Percentiles rank a stretch among this genome's conserved stretches.
Evolutionary conservation across 2,329 filamentous ascomycete species (phyloP).

Genomic region (Apiospora marii): DNA sequence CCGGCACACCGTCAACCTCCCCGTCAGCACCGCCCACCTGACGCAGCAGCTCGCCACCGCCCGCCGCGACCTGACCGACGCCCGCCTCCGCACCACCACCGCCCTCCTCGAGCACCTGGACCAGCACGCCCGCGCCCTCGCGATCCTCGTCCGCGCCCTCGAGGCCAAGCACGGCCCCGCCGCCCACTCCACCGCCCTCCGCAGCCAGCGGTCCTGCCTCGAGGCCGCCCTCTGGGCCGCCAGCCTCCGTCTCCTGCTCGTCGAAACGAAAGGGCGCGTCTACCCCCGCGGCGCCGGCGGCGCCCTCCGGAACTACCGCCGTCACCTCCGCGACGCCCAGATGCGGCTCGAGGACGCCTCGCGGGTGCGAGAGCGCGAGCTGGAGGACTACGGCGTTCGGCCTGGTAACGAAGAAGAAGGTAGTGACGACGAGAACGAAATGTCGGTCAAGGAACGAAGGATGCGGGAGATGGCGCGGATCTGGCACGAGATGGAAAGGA

Average conservation of each 20-base stretch:
- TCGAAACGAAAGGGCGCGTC: slow-evolving; percentile 45
- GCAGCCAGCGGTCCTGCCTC: slow-evolving; percentile 54
- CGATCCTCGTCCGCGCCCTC: slow-evolving; percentile 56
- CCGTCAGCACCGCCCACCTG: slow-evolving; percentile 49
- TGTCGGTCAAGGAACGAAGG: slow-evolving; percentile 51
- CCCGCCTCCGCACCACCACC: slow-evolving; percentile 49
- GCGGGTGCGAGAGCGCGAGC: slow-evolving; percentile 49
- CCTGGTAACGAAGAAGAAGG: slow-evolving; percentile 33
- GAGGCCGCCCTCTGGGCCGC: slow-evolving; percentile 51
- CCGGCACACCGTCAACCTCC: slow-evolving; percentile 60
- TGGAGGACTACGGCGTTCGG: slow-evolving; percentile 58
- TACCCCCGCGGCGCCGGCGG: slow-evolving; percentile 51
- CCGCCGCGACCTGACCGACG: slow-evolving; percentile 44
- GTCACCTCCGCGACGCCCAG: slow-evolving; percentile 58
- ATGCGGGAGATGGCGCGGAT: slow-evolving; percentile 63
- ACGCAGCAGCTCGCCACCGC: slow-evolving; percentile 41
- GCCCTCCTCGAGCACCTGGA: slow-evolving; percentile 49
- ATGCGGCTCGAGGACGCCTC: slow-evolving; percentile 54
- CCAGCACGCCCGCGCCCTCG: slow-evolving; percentile 48
- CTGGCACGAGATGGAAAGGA: slow-evolving; percentile 57
- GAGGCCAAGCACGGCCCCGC: slow-evolving; percentile 64
- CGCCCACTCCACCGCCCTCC: slow-evolving; percentile 59
- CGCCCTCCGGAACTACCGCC: slow-evolving; percentile 54
- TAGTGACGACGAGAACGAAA: slow-evolving; percentile 33
- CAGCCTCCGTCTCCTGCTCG: slow-evolving; percentile 46